Conservation (phyloP, 164 flowering plant genomes). For the Aristolochia contorta region DNA sequence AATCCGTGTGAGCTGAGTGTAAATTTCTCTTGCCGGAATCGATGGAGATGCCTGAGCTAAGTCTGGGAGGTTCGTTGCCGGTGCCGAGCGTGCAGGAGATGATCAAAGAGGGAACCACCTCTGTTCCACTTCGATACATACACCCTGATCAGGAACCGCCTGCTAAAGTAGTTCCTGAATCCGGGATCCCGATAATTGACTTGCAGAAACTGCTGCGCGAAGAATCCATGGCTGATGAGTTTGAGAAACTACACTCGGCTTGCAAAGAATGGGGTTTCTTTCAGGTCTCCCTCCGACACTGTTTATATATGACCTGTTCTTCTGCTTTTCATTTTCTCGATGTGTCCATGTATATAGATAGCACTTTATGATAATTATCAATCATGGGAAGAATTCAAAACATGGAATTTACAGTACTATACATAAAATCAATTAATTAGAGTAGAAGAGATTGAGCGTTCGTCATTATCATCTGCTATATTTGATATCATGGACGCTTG, state of each 20-base stretch:
- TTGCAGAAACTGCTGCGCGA: background rate
- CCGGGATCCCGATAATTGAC: constrained; percentile 3
- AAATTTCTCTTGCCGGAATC: background rate
- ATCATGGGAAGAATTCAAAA: background rate
- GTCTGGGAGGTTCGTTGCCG: constrained; percentile 29
- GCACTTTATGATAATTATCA: background rate
- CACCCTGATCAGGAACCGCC: background rate
- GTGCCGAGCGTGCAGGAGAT: constrained; percentile 47
- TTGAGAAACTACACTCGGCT: background rate
- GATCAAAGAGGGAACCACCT: constrained; percentile 20
- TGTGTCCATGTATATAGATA: too few species aligned
- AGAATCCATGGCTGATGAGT: background rate
- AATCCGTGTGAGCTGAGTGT: background rate
- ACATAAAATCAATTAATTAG: too few species aligned
- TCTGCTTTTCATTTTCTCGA: background rate
- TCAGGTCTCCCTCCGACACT: background rate
- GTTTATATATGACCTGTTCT: background rate
- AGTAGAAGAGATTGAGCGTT: background rate
- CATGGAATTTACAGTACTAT: too few species aligned
- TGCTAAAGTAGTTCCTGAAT: background rate
- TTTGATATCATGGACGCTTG: background rate
- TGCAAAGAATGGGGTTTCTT: constrained; percentile 7
- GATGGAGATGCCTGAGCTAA: constrained; percentile 7
- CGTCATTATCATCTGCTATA: background rate
- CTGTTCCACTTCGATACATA: constrained; percentile 5